Percentiles rank a stretch among this genome's conserved stretches.
These are phyloP conservation scores for Cercospora janseana DNA, from an alignment of 2,329 filamentous ascomycete species.

Conservation along the genomic window DNA sequence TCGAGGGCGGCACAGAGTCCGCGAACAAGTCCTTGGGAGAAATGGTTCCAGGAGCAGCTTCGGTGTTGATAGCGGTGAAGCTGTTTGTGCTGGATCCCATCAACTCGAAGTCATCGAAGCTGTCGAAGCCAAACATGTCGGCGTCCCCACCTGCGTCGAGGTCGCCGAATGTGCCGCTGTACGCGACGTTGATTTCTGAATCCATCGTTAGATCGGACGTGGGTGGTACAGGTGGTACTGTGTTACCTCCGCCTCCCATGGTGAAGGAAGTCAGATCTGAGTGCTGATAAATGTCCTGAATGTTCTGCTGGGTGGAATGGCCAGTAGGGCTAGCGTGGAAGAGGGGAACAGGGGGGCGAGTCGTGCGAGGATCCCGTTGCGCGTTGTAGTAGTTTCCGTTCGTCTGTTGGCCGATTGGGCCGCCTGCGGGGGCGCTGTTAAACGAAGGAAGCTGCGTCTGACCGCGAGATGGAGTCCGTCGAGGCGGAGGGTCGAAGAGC, in stretches of 20 bases:
- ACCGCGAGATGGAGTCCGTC: slow-evolving; percentile 54
- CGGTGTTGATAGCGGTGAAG: slow-evolving; percentile 48
- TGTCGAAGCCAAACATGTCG: slow-evolving; percentile 31
- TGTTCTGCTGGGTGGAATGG: slow-evolving; percentile 25
- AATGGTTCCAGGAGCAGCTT: slow-evolving; percentile 58
- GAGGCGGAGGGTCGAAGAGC: slow-evolving; percentile 60
- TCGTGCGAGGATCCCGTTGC: slow-evolving; percentile 27
- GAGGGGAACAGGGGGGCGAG: slow-evolving; percentile 67
- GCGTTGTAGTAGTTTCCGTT: slow-evolving; percentile 52
- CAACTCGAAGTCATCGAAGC: slow-evolving; percentile 31
- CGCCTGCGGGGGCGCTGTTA: slow-evolving; percentile 46
- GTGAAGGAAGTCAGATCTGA: slow-evolving; percentile 39
- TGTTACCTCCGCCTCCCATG: slow-evolving; percentile 59
- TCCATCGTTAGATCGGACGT: slow-evolving; percentile 29
- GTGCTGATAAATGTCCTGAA: slow-evolving; percentile 45
- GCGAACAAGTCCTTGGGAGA: slow-evolving; percentile 81
- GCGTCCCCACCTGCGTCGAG: slow-evolving; percentile 38
- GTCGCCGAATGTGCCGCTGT: slow-evolving; percentile 48
- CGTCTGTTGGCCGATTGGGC: slow-evolving; percentile 64
- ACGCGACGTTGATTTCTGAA: slow-evolving; percentile 48
- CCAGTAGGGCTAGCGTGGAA: slow-evolving; percentile 54
- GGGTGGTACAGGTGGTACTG: slow-evolving; percentile 8
- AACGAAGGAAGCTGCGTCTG: slow-evolving; percentile 58
- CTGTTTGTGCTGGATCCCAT: slow-evolving; percentile 35
- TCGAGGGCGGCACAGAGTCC: slow-evolving; percentile 75